Evolutionary conservation across 1,139 yeast genomes (phyloP).

Genomic region (Meyerozyma carpophila): DNA sequence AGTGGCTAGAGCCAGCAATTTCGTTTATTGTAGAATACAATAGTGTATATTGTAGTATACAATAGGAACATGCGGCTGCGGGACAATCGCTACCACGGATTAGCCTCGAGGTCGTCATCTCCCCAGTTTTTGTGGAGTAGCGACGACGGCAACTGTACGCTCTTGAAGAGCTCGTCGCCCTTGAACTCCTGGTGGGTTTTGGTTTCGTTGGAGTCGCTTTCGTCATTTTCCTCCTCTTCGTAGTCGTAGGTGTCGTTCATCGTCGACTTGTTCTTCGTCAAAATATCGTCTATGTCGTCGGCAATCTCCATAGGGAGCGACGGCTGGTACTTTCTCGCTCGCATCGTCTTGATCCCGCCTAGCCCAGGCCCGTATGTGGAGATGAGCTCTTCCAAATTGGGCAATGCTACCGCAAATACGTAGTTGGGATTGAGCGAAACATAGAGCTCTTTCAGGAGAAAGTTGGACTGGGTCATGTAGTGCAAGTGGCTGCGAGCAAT

Average conservation of each 20-base stretch:
- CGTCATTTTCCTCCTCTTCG: constrained; percentile 17
- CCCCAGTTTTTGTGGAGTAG: constrained; percentile 50
- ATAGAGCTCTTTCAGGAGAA: constrained; percentile 36
- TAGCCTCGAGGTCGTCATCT: constrained; percentile 32
- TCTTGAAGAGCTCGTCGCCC: constrained; percentile 48
- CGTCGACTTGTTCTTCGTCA: constrained; percentile 25
- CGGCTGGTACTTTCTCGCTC: constrained; percentile 55
- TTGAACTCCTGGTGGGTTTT: constrained; percentile 17
- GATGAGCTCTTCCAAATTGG: constrained; percentile 55
- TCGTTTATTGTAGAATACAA: not conserved
- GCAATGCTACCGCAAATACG: constrained; percentile 49
- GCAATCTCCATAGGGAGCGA: constrained; percentile 52
- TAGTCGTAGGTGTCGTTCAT: constrained; percentile 34
- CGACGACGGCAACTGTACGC: constrained; percentile 45
- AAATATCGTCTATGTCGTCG: constrained; percentile 60
- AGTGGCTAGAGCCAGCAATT: not conserved
- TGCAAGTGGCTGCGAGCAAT: constrained; percentile 27
- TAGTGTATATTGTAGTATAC: not conserved
- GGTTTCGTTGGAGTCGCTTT: constrained; percentile 8
- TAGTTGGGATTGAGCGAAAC: constrained; percentile 45
- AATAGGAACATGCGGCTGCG: not conserved
- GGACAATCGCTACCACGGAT: constrained; percentile 38
- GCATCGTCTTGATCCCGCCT: constrained; percentile 44
- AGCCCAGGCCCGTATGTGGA: constrained; percentile 59
- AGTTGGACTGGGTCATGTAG: constrained; percentile 40